Percentiles rank a stretch among this genome's conserved stretches.
Evolutionary conservation across 768 basidiomycete genomes (phyloP).

Genomic region (Pleurotus sapidus): DNA sequence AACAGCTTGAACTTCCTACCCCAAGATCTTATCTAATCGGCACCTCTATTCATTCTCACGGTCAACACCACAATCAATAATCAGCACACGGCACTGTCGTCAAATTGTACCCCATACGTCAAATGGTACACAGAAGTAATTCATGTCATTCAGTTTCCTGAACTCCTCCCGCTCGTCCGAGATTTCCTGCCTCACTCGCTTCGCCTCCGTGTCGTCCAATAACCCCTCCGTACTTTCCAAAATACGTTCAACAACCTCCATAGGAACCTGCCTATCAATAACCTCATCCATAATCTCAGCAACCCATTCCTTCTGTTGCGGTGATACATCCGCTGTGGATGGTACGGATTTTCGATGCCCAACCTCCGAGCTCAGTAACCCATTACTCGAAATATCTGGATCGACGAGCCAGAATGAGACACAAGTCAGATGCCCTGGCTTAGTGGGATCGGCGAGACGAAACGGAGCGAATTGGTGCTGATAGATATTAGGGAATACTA

Average conservation of each 20-base stretch:
- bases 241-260: constrained; percentile 42
- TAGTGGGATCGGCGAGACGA: constrained; percentile 33
- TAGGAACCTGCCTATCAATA: constrained; percentile 33
- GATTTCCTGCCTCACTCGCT: constrained; percentile 26
- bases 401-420: constrained; percentile 49
- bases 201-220: constrained; percentile 36
- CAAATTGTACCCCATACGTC: constrained; percentile 34
- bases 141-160: constrained; percentile 35
- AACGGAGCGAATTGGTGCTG: constrained; percentile 42
- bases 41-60: too few relatives aligned
- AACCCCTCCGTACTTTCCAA: constrained; percentile 34
- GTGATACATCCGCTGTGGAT: constrained; percentile 42
- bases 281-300: constrained; percentile 30
- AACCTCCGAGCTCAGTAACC: neutral
- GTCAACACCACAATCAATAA: too few relatives aligned
- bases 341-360: constrained; percentile 23
- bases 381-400: constrained; percentile 28
- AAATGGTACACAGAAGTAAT: constrained; percentile 50
- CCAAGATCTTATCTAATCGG: too few relatives aligned
- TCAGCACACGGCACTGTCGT: neutral
- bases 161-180: constrained; percentile 31
- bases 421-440: constrained; percentile 39
- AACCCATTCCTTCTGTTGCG: constrained; percentile 50
- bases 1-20: too few relatives aligned
- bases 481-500: constrained; percentile 58